A percentile compares a stretch with the other conserved stretches of the same genome.
These are phyloP conservation scores for Peronospora destructor DNA, from an alignment of 352 stramenopile species.

Conservation along the genomic window DNA sequence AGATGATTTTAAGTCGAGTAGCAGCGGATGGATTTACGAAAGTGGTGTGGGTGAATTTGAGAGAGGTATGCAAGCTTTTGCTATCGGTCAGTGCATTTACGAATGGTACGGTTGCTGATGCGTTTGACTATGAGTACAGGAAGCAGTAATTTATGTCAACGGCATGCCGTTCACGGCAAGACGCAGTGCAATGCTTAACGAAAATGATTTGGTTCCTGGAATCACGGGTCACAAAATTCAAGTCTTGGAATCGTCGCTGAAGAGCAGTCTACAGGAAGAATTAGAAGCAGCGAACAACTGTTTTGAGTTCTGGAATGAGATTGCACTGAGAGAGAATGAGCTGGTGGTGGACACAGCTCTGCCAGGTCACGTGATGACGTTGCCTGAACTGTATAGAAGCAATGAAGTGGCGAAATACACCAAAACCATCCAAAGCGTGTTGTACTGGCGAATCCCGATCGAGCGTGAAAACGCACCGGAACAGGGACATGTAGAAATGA, in stretches of 20 bases:
- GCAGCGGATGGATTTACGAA: conserved; percentile 67
- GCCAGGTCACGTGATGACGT: conserved; percentile 45
- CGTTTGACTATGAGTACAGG: conserved; percentile 22
- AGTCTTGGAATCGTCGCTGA: conserved; percentile 74
- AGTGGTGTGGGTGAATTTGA: conserved; percentile 80
- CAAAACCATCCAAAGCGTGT: conserved; percentile 38
- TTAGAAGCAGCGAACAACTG: conserved; percentile 32
- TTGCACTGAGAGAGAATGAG: conserved; percentile 58
- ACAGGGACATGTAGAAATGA: conserved; percentile 58
- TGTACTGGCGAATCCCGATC: conserved; percentile 70
- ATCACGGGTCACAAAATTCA: conserved; percentile 80
- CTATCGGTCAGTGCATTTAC: neutral
- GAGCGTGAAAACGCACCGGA: conserved; percentile 78
- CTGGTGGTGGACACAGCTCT: conserved; percentile 34
- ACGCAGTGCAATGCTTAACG: conserved; percentile 68
- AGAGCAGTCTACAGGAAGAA: conserved; percentile 70
- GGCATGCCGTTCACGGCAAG: conserved; percentile 64
- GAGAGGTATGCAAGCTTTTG: conserved; percentile 35
- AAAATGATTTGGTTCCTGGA: conserved; percentile 76
- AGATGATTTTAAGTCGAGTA: conserved; percentile 60
- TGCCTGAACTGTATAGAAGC: conserved; percentile 62
- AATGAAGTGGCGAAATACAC: conserved; percentile 28
- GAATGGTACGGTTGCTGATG: neutral
- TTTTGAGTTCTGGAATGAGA: conserved; percentile 83
- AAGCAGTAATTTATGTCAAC: conserved; percentile 81